phyloP scores from a whole-genome alignment of 176 grass and related monocot species.

The Elaeis guineensis region DNA sequence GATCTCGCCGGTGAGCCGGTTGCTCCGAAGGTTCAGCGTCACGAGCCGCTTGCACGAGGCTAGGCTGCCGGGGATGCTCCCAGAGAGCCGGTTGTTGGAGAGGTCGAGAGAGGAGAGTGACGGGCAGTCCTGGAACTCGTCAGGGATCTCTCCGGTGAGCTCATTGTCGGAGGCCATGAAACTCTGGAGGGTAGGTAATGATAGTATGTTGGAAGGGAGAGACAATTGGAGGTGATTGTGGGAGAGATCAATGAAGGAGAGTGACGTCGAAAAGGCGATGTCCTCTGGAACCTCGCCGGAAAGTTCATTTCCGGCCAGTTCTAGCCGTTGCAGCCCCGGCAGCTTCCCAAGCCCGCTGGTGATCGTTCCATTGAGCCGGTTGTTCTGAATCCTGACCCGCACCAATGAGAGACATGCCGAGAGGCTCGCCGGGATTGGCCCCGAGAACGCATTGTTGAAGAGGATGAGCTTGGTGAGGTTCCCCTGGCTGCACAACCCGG shows the following conservation, averaged over 20 bases:
- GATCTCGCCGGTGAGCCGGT: constrained; percentile 63
- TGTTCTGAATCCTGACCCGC: constrained; percentile 80
- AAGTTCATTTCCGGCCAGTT: constrained; percentile 72
- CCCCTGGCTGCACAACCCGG: constrained; percentile 53
- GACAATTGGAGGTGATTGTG: constrained; percentile 68
- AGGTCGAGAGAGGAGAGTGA: constrained; percentile 75
- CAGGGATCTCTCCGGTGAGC: constrained; percentile 55
- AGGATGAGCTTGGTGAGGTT: constrained; percentile 92
- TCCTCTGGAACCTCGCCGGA: constrained; percentile 74
- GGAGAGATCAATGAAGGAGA: constrained; percentile 89
- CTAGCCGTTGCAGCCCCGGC: constrained; percentile 57
- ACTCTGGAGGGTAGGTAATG: constrained; percentile 58
- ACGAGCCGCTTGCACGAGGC: constrained; percentile 71
- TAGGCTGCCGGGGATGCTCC: constrained; percentile 56
- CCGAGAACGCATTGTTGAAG: constrained; percentile 89
- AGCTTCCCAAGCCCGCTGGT: constrained; percentile 54
- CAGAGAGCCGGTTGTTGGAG: constrained; percentile 69
- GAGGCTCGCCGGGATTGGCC: constrained; percentile 52
- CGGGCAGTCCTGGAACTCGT: constrained; percentile 53
- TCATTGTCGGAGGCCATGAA: constrained; percentile 85
- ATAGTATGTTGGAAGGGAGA: constrained; percentile 67
- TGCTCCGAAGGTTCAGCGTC: constrained; percentile 62
- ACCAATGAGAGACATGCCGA: constrained; percentile 64
- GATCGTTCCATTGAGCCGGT: constrained; percentile 69
- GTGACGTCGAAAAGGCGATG: constrained; percentile 55